Base-by-base conservation (phyloP, 257 asterid species). In the Solanum gracilifrons region DNA sequence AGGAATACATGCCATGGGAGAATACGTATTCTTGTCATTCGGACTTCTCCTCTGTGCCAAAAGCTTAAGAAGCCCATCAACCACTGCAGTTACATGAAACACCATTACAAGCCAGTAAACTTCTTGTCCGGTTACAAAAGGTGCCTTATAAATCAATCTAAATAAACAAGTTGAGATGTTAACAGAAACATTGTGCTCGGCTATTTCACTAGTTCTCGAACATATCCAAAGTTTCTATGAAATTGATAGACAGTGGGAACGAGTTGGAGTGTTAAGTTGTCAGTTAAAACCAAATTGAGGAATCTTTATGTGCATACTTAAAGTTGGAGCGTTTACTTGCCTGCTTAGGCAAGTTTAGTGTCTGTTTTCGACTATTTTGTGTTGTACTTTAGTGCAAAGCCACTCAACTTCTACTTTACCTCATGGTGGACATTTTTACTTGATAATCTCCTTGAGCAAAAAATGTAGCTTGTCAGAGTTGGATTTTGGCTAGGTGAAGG, bases 1-100 rank as follows among this genome's bases (percentile, higher is more conserved):
- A 96, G 89, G 77, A 96, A 95, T 82, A 93, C 92, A 64, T 95
- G 99, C 99, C 99, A 96, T 21, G 99, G 98, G 31, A 95, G 92
- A 83, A 93, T 88, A 51, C 87, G 90, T 9, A 88, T 90, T 90
- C 94, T 91, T 3, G 94, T 89, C 8, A 86, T 91, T 86, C 98
- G 93, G 23, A 88, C 94, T 91, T 95, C 99, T 23, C 93, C 95
- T 90, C 73, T 91, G 91, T 94, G 96, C 98, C 98, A 95, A 85
- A 96, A 96, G 93, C 95, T 94, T 87, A 92, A 39, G 76, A 96
- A 96, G 4, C 98, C 98, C 62, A 92, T 75, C 88, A 93, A 6
- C 98, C 98, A 96, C 99, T 96, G 95, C 95, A 92, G 31, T 82
- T 0, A 80, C 48, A 69, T 62, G n/a, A 86, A 16, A 74, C 9